These are phyloP conservation scores for Syncephalastrum sp. DNA, from an alignment of 371 early-diverging fungal genomes.

Conservation along the genomic window DNA sequence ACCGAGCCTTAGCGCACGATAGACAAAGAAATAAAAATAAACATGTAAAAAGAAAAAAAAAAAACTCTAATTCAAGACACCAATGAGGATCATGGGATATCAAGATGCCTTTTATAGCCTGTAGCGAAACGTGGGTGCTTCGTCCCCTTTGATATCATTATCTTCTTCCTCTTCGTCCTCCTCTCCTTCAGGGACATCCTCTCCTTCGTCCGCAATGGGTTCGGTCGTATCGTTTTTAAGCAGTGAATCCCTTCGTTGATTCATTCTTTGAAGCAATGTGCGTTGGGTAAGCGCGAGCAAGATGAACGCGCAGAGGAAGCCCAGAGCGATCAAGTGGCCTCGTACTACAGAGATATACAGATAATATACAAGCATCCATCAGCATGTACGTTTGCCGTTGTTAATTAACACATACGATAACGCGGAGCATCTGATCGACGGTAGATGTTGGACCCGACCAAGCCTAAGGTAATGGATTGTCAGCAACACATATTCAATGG, in stretches of 20 bases:
- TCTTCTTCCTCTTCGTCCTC: no score
- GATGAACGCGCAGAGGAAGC: slow-evolving; percentile 32
- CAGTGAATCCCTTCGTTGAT: slow-evolving; percentile 1
- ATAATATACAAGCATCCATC: not conserved
- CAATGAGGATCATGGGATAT: no score
- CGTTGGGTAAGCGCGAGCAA: slow-evolving; percentile 29
- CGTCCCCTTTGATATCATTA: no score
- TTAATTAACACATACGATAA: slow-evolving; percentile 25
- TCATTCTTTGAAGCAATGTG: slow-evolving; percentile 21
- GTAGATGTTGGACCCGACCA: slow-evolving; percentile 49
- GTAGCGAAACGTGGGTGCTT: no score
- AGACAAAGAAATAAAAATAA: no score
- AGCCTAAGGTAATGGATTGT: slow-evolving; percentile 7
- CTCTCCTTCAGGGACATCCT: no score
- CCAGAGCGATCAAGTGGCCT: slow-evolving; percentile 35
- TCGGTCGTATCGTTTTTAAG: no score
- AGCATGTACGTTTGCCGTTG: not conserved
- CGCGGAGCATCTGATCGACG: slow-evolving; percentile 45
- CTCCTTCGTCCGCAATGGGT: no score
- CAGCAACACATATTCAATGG: not conserved
- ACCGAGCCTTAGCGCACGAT: slow-evolving; percentile 7
- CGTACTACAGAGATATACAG: slow-evolving; percentile 21
- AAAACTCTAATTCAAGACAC: no score
- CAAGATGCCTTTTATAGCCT: no score
- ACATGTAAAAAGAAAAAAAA: no score